A percentile compares a stretch with the other conserved stretches of the same genome.
phyloP scores from a whole-genome alignment of 306 rosid genomes.

The Cucurbita moschata region DNA sequence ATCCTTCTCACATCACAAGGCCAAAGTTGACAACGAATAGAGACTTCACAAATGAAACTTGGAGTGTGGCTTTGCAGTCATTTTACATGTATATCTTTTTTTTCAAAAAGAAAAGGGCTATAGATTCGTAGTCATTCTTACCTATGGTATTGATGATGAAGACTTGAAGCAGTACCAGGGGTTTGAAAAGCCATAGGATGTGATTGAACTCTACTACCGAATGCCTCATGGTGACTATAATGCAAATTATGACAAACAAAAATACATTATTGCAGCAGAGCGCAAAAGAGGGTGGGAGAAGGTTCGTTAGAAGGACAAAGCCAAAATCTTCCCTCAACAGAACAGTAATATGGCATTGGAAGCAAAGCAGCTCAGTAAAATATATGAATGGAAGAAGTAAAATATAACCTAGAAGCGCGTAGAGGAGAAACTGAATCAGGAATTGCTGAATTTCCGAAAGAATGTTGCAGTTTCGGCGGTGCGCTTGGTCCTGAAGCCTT shows the following conservation, averaged over 20 bases:
- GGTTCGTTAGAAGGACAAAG: neutral
- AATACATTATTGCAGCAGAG: neutral
- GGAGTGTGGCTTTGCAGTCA: neutral
- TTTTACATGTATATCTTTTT: neutral
- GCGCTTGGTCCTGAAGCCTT: conserved; percentile 42
- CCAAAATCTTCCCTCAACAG: neutral
- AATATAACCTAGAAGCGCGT: conserved; percentile 16
- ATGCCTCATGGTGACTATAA: conserved; percentile 8
- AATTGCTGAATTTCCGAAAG: conserved; percentile 26
- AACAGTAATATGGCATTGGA: neutral
- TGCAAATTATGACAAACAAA: neutral
- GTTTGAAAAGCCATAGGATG: neutral
- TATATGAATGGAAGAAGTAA: neutral
- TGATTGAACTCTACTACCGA: conserved; percentile 1
- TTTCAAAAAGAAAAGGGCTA: neutral
- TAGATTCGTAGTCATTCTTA: neutral
- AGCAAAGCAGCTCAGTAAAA: neutral
- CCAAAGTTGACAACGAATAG: neutral
- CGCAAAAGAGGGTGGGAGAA: neutral
- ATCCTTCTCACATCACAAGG: neutral
- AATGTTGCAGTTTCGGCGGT: conserved; percentile 19
- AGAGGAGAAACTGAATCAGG: conserved; percentile 19
- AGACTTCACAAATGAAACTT: neutral
- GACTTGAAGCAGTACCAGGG: conserved; percentile 5
- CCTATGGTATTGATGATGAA: conserved; percentile 1